Percentiles rank a stretch among this genome's conserved stretches.
phyloP scores from a whole-genome alignment of 2,329 filamentous ascomycete genomes.

The Alternaria dauci region DNA sequence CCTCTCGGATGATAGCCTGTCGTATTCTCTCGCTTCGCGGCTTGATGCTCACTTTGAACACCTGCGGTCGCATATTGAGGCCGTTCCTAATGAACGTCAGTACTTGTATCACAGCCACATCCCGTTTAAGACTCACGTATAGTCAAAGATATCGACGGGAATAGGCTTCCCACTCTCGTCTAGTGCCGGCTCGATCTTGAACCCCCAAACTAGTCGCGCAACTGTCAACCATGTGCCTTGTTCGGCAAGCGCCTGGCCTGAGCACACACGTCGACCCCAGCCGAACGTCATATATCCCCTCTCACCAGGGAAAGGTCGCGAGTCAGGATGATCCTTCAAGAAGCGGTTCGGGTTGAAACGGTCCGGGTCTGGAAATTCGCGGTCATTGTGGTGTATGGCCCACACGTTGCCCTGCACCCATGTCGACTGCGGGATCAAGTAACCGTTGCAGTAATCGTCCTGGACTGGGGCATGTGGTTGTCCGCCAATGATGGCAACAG shows the following conservation, averaged over 20 bases:
- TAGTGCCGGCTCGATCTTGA: conserved; percentile 57
- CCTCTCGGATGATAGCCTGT: conserved; percentile 62
- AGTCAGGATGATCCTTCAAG: conserved; percentile 38
- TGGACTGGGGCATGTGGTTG: conserved; percentile 47
- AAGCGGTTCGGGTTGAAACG: conserved; percentile 48
- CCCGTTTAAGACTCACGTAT: conserved; percentile 53
- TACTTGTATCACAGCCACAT: background rate
- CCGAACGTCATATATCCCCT: conserved; percentile 66
- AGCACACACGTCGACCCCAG: conserved; percentile 65
- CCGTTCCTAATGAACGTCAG: conserved; percentile 56
- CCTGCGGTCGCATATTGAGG: conserved; percentile 66
- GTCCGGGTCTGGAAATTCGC: conserved; percentile 50
- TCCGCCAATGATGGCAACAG: conserved; percentile 47
- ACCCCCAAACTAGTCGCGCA: conserved; percentile 66
- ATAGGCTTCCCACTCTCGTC: conserved; percentile 56
- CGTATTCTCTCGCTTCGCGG: conserved; percentile 60
- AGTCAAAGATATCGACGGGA: conserved; percentile 65
- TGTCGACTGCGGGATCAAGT: conserved; percentile 51
- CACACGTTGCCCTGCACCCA: conserved; percentile 54
- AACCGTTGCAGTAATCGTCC: conserved; percentile 51
- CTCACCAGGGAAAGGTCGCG: conserved; percentile 48
- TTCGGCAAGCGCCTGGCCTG: conserved; percentile 67
- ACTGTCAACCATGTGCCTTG: conserved; percentile 68
- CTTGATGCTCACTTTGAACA: conserved; percentile 63
- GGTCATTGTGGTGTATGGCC: conserved; percentile 53